Conservation (phyloP, 2,329 filamentous ascomycete genomes). For the Rhytidhysteron rufulum region DNA sequence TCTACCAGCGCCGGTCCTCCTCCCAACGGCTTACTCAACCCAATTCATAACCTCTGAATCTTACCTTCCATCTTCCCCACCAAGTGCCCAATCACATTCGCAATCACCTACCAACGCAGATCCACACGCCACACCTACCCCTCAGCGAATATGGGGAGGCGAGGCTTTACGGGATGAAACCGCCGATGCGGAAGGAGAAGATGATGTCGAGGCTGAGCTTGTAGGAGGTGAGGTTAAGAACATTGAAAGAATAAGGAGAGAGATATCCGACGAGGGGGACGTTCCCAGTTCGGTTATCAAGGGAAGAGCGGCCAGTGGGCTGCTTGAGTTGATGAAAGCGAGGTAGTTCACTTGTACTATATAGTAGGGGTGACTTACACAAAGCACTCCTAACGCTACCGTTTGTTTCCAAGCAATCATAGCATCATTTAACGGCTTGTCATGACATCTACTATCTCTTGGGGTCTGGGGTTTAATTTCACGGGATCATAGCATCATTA, state of each 20-base stretch:
- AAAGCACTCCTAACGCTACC: too few species aligned
- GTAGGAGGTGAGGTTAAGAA: slow-evolving; percentile 18
- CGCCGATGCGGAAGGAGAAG: slow-evolving; percentile 13
- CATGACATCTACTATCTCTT: too few species aligned
- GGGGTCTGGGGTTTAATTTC: too few species aligned
- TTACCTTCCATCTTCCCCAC: slow-evolving; percentile 28
- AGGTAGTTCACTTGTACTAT: neutral
- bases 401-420: too few species aligned
- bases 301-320: slow-evolving; percentile 50
- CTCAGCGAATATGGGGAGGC: neutral
- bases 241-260: slow-evolving; percentile 21
- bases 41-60: slow-evolving; percentile 30
- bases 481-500: too few species aligned
- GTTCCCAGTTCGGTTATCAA: slow-evolving; percentile 47
- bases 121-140: neutral
- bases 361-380: too few species aligned
- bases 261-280: slow-evolving; percentile 28
- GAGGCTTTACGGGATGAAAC: slow-evolving; percentile 9
- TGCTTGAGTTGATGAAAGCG: slow-evolving; percentile 46
- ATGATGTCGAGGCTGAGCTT: slow-evolving; percentile 7
- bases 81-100: slow-evolving; percentile 8
- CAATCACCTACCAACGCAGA: neutral
- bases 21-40: slow-evolving; percentile 36
- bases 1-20: slow-evolving; percentile 37
- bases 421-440: too few species aligned